Evolutionary conservation across 345 rosid genomes (phyloP), one percentile per base, ranked within the genome.

Genomic region (Anacardium occidentale): DNA sequence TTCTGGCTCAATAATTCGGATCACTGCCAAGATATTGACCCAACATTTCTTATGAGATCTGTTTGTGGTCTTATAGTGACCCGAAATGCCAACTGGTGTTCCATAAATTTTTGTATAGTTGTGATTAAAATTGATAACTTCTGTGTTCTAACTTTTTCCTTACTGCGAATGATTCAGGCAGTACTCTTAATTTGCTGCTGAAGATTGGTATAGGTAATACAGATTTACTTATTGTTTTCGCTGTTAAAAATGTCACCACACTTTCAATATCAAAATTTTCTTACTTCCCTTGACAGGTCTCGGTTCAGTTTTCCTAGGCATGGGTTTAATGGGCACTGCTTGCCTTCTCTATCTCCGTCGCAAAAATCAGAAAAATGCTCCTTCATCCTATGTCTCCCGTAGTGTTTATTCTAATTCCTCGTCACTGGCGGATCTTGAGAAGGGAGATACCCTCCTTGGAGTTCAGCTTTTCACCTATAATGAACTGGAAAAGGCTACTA

Each of bases 401-500:
- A 82, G 79, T 78, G 68, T 56, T 50, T 78, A 84, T 15, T 83
- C 88, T 3, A 73, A 52, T 17, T 78, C 66, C 54, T 81, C 93
- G 63, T 80, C 81, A 25, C 63, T 75, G 77, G 66, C 68, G 48
- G 87, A 92, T 34, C 15, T 72, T 1, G 95, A 90, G 82, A 84
- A 69, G 73, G 86, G 76, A 61, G 80, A 78, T 48, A 69, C 54
- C 48, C 18, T 74, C 55, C 59, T 40, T 15, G 97, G 92, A 6
- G 77, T 90, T 71, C 86, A 71, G 44, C 66, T 87, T 53, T 92
- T 92, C 81, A 77, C 85, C 72, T 92, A 89, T 32, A 66, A 26
- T 0, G 97, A 92, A 69, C 98, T 94, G 13, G 85, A 80, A 66
- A 78, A 75, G 69, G 98, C 97, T 0, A 94, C 97, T 3, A 76